A percentile compares a stretch with the other conserved stretches of the same genome.
phyloP scores from a whole-genome alignment of 371 early-diverging fungal genomes.

The Rhizopus delemar region DNA sequence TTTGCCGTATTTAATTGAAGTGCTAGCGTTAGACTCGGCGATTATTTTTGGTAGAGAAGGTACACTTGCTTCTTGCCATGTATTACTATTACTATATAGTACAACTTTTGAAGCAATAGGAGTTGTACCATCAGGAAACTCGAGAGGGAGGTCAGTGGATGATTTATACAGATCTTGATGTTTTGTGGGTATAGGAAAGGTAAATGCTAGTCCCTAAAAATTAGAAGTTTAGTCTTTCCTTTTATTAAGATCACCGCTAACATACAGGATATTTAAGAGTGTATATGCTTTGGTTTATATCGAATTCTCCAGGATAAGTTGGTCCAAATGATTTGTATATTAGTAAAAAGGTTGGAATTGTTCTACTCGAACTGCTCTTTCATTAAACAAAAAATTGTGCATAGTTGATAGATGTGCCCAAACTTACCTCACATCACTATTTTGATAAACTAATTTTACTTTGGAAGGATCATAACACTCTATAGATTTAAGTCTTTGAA shows the following conservation, averaged over 20 bases:
- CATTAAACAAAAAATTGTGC: constrained; percentile 1
- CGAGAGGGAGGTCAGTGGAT: constrained; percentile 64
- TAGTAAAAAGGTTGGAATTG: constrained; percentile 66
- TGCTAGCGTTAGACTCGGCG: constrained; percentile 46
- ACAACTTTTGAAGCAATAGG: constrained; percentile 69
- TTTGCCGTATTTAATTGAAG: constrained; percentile 39
- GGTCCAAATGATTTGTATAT: constrained; percentile 77
- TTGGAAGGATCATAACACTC: constrained; percentile 65
- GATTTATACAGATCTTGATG: constrained; percentile 51
- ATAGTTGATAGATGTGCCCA: neutral
- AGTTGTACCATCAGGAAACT: constrained; percentile 77
- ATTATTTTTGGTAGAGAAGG: constrained; percentile 47
- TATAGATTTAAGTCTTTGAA: constrained; percentile 66
- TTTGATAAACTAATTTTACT: constrained; percentile 65
- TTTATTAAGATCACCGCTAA: neutral
- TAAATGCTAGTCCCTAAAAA: constrained; percentile 67
- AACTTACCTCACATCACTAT: constrained; percentile 63
- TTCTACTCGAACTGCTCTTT: constrained; percentile 55
- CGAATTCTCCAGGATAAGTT: constrained; percentile 70
- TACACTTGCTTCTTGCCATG: constrained; percentile 53
- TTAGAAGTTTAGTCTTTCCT: neutral
- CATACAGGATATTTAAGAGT: constrained; percentile 72
- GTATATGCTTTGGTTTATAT: constrained; percentile 52
- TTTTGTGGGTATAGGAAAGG: constrained; percentile 70
- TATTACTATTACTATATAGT: constrained; percentile 48